These are phyloP conservation scores for Aspergillus ruber DNA, from an alignment of 2,329 filamentous ascomycete genomes.

Conservation along the genomic window DNA sequence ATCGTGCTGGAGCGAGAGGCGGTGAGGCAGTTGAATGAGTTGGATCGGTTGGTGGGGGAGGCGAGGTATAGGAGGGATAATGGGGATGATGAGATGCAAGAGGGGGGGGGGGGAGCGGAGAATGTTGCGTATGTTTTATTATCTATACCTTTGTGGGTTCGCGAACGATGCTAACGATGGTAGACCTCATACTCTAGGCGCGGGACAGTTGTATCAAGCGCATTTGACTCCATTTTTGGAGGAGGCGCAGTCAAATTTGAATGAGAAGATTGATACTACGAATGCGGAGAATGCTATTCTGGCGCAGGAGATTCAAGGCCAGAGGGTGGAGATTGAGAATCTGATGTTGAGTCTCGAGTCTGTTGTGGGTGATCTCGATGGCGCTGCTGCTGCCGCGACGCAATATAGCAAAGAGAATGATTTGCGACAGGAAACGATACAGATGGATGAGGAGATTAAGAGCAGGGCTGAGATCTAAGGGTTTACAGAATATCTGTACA, in stretches of 20 bases:
- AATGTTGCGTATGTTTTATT: slow-evolving; percentile 42
- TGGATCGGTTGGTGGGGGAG: slow-evolving; percentile 55
- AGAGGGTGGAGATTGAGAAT: slow-evolving; percentile 52
- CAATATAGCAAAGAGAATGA: slow-evolving; percentile 32
- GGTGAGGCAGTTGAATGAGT: slow-evolving; percentile 52
- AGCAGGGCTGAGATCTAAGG: slow-evolving; percentile 20
- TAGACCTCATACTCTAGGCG: slow-evolving; percentile 54
- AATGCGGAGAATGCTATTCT: slow-evolving; percentile 50
- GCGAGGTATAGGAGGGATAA: slow-evolving; percentile 48
- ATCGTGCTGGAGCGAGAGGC: slow-evolving; percentile 53
- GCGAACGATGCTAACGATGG: background rate
- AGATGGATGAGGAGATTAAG: slow-evolving; percentile 39
- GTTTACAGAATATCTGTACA: background rate
- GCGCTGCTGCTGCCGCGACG: slow-evolving; percentile 38
- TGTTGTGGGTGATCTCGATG: slow-evolving; percentile 53
- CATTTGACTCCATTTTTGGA: slow-evolving; percentile 53
- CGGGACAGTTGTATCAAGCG: slow-evolving; percentile 51
- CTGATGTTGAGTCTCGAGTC: slow-evolving; percentile 50
- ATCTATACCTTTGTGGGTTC: slow-evolving; percentile 2
- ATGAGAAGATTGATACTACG: slow-evolving; percentile 43
- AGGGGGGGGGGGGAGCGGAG: slow-evolving; percentile 31
- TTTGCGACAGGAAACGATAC: slow-evolving; percentile 36
- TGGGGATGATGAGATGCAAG: slow-evolving; percentile 1
- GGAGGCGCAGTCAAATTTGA: slow-evolving; percentile 44
- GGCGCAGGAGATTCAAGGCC: slow-evolving; percentile 45